phyloP scores from a whole-genome alignment of 1,284 basidiomycete genomes.

The Exobasidium rhododendri region DNA sequence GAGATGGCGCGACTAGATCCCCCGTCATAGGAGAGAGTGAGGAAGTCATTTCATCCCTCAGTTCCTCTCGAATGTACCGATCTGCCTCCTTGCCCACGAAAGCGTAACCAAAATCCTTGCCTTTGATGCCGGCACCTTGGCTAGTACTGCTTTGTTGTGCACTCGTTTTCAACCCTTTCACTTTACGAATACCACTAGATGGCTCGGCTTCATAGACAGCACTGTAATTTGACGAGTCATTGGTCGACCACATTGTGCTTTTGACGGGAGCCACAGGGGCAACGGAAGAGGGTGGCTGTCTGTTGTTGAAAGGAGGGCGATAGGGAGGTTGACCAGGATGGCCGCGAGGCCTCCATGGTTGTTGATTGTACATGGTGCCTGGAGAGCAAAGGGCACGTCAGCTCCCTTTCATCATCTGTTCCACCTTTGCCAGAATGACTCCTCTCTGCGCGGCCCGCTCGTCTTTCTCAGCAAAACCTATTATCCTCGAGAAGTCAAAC shows the following conservation, averaged over 20 bases:
- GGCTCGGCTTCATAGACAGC: neutral
- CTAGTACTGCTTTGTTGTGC: neutral
- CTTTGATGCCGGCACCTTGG: neutral
- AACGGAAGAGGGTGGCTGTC: no score
- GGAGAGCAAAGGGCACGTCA: no score
- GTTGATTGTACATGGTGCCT: no score
- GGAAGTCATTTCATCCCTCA: neutral
- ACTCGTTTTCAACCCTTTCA: neutral
- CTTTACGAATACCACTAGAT: neutral
- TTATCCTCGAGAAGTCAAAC: slow-evolving; percentile 1
- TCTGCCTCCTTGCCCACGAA: neutral
- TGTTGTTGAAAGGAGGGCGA: no score
- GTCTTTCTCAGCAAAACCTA: neutral
- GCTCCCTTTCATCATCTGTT: no score
- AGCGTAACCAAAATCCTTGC: neutral
- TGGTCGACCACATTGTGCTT: neutral
- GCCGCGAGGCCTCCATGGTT: no score
- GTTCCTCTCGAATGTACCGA: neutral
- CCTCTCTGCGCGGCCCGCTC: no score
- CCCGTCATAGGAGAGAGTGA: neutral
- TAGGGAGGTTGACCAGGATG: no score
- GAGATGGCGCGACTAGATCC: neutral
- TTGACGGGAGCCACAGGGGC: no score
- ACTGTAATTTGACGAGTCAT: neutral
- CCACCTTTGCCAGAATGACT: no score